Evolutionary conservation across 2,329 filamentous ascomycete species (phyloP), one percentile per base, ranked within the genome.

Genomic region (Pseudopithomyces chartarum): DNA sequence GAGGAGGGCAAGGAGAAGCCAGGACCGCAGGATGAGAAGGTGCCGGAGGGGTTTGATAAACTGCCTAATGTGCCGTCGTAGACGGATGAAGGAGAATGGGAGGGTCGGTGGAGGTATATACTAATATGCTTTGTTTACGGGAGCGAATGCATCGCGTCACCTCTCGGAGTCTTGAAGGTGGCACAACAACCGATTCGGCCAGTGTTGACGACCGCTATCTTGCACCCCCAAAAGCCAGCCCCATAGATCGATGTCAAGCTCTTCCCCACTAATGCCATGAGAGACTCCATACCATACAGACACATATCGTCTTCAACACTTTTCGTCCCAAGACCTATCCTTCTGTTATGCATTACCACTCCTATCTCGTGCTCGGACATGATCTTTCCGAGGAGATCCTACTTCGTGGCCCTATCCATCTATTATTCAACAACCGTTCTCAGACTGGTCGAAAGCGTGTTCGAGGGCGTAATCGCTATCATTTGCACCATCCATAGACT

Each of bases 271-370:
- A 8, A 32, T 29, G 26, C 29, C 11, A 19, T 22, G 34, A 12
- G 32, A 52, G n/a, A 56, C 19, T 48, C 34, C 50, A 32, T 39
- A 52, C 54, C 32, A 45, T 56, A 52, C 46, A 59, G 33, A 29
- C 22, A 32, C 33, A 39, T 32, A 4, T 45, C 34, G n/a, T 60
- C 47, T 45, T 44, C n/a, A 15, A 42, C 29, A 54, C 32, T 44
- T 12, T n/a, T 34, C 19, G 8, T 23, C 4, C n/a, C n/a, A n/a
- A n/a, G n/a, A n/a, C n/a, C n/a, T n/a, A n/a, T 26, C 19, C 22
- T 53, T 34, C 44, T 55, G 26, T 54, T 34, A 32, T 48, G 23
- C 46, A 12, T 57, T 47, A 42, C 45, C 26, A 29, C 8, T 29
- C 8, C 26, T 8, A 5, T 8, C 5, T 29, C 26, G 26, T 8